Conservation (phyloP, 169 alveolate species). For the Theileria sp. region DNA sequence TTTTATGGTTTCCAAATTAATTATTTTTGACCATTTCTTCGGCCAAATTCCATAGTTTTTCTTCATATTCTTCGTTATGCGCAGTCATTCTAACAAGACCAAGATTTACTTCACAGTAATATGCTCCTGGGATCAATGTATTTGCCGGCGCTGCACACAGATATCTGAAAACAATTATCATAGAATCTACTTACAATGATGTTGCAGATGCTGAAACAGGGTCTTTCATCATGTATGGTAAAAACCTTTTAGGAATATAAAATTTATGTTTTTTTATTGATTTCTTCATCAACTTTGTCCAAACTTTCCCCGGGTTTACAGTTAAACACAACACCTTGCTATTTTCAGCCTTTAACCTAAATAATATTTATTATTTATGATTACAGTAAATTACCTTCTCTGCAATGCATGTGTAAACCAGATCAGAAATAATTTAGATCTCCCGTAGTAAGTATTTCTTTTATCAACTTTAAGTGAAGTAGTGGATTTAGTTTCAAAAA, state of each 20-base stretch:
- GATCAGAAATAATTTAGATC: conserved; percentile 45
- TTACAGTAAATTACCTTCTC: conserved; percentile 8
- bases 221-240: conserved; percentile 20
- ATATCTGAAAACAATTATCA: conserved; percentile 9
- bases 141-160: conserved; percentile 44
- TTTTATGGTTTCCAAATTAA: neutral
- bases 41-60: conserved; percentile 27
- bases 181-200: conserved; percentile 16
- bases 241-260: neutral
- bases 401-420: conserved; percentile 58
- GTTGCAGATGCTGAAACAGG: conserved; percentile 48
- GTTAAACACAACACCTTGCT: conserved; percentile 27
- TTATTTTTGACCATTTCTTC: conserved; percentile 20
- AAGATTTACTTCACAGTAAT: conserved; percentile 40
- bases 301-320: conserved; percentile 40
- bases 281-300: conserved; percentile 15
- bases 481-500: conserved; percentile 18
- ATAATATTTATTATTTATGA: conserved; percentile 9
- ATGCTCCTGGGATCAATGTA: conserved; percentile 43
- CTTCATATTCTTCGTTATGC: conserved; percentile 42
- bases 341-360: neutral
- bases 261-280: neutral
- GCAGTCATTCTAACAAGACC: conserved; percentile 54
- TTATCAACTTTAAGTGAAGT: neutral
- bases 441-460: conserved; percentile 20